Evolutionary conservation across 768 basidiomycete genomes (phyloP), one percentile per base, ranked within the genome.

Genomic region (Rubroboletus satanas): DNA sequence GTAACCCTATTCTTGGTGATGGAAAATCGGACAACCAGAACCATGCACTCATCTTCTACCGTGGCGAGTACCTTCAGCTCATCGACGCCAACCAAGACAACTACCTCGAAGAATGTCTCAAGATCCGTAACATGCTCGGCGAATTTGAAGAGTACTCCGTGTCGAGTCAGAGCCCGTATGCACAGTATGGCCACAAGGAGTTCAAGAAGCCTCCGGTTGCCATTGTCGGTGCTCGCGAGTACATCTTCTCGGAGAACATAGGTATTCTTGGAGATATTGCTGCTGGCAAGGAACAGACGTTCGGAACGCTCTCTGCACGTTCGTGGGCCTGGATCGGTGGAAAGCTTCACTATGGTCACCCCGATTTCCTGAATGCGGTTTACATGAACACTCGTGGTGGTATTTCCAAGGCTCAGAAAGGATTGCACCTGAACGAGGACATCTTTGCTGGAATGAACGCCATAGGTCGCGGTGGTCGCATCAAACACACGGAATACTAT

Each of bases 51-150:
- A 85, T 99, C 73, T 99, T 98, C 79, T 98, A 98, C 75, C 93
- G 97, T 57, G 97, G 97, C 63, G 97, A 98, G 75, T 99, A 98
- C 73, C 79, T 99, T 5, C 97, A 99, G 75, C 91, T 99, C 59
- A 98, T 99, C 70, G 97, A 99, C 62, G 97, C 97, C 71, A 99
- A 99, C 70, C 96, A 99, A 76, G 97, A 99, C 75, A 98, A 99
- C 75, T 99, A 99, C 67, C 85, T 99, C 58, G 97, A 99, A 73
- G 97, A 99, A 70, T 98, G 96, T 77, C 83, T 99, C 67, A 99
- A 99, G 82, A 98, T 99, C 69, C 85, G 97, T 43, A 99, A 98
- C 71, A 77, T 99, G n/a, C 87, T 99, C 35, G 90, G 86, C 53
- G 97, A 99, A 71, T 99, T 99, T 64, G 97, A 98, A 69, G 93